These are phyloP conservation scores for Xylariaceae sp. DNA, from an alignment of 2,329 filamentous ascomycete genomes.

Conservation along the genomic window DNA sequence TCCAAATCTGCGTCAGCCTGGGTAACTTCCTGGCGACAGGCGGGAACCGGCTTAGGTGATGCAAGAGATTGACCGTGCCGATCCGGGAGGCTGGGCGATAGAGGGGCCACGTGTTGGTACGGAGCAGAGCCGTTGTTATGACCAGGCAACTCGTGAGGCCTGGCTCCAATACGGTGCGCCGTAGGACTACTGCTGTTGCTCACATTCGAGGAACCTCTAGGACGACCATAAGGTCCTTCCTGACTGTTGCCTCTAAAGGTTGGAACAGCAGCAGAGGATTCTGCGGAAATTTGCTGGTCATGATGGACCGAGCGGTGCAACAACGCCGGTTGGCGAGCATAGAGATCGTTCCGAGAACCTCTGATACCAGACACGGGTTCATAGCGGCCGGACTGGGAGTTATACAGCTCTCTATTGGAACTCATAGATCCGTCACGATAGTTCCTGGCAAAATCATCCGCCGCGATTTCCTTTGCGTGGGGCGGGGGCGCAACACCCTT, in stretches of 20 bases:
- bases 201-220: conserved; percentile 84
- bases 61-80: conserved; percentile 37
- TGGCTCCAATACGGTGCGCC: conserved; percentile 49
- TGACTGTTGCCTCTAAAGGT: conserved; percentile 63
- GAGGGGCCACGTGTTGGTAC: conserved; percentile 35
- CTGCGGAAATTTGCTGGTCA: conserved; percentile 61
- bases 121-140: conserved; percentile 39
- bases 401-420: conserved; percentile 73
- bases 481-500: conserved; percentile 50
- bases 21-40: conserved; percentile 30
- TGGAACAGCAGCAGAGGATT: conserved; percentile 83
- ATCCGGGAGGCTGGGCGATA: conserved; percentile 18
- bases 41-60: conserved; percentile 41
- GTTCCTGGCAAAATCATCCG: conserved; percentile 85
- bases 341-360: conserved; percentile 61
- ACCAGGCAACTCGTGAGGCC: conserved; percentile 39
- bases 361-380: conserved; percentile 81
- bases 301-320: conserved; percentile 66
- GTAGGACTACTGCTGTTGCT: conserved; percentile 77
- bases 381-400: conserved; percentile 91
- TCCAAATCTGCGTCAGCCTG: conserved; percentile 50
- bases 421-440: conserved; percentile 67
- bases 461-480: conserved; percentile 74
- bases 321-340: conserved; percentile 67
- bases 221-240: conserved; percentile 64